Conservation (phyloP, 176 grass and related monocot genomes). For the Phyllostachys edulis region DNA sequence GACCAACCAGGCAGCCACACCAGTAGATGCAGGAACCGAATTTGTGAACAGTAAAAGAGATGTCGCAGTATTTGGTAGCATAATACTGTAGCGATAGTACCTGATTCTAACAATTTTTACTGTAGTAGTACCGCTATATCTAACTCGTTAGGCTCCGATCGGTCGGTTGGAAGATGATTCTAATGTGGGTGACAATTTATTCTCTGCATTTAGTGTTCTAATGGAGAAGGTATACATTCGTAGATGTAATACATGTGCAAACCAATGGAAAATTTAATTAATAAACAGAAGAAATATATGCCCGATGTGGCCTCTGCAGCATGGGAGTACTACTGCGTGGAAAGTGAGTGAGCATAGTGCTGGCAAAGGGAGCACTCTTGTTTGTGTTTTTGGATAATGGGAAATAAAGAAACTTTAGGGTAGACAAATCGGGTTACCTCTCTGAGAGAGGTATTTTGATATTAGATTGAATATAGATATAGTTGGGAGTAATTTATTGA, state of each 20-base stretch:
- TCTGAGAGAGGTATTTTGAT: background rate
- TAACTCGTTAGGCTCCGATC: too few relatives aligned
- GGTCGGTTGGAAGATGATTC: too few relatives aligned
- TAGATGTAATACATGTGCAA: background rate
- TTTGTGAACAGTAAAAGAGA: too few relatives aligned
- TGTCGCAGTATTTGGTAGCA: too few relatives aligned
- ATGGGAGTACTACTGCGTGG: conserved; percentile 14
- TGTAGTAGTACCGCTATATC: too few relatives aligned
- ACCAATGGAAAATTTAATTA: background rate
- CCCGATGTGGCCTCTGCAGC: background rate
- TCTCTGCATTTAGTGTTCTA: too few relatives aligned
- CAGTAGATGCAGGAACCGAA: background rate
- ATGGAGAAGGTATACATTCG: too few relatives aligned
- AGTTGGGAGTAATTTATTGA: background rate
- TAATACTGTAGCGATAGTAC: too few relatives aligned
- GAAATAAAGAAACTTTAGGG: background rate
- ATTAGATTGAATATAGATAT: background rate
- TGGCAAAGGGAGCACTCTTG: background rate
- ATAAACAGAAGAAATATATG: background rate
- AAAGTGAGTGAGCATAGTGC: conserved; percentile 30
- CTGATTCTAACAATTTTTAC: too few relatives aligned
- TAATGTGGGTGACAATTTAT: too few relatives aligned
- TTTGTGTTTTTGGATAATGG: background rate
- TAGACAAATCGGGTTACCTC: background rate
- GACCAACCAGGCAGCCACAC: background rate